Conservation (phyloP, 2,329 filamentous ascomycete species). For the Trichothecium roseum region DNA sequence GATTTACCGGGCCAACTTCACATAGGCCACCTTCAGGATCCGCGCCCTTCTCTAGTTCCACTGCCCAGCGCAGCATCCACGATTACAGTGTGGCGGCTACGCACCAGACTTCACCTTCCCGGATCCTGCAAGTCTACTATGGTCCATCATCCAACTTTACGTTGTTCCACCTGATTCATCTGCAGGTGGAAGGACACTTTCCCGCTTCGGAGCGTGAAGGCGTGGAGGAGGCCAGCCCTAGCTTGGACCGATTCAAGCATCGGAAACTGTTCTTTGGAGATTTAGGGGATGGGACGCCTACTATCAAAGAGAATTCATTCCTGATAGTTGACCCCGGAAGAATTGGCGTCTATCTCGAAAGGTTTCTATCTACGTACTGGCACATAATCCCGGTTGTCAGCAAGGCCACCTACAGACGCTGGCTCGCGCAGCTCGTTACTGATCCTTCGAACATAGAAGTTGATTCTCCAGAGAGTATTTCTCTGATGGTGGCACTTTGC, state of each 20-base stretch:
- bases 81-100: slow-evolving; percentile 33
- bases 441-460: slow-evolving; percentile 17
- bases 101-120: slow-evolving; percentile 31
- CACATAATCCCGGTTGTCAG: slow-evolving; percentile 23
- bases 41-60: slow-evolving; percentile 6
- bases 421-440: slow-evolving; percentile 23
- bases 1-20: no score
- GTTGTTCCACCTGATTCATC: slow-evolving; percentile 22
- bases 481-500: slow-evolving; percentile 25
- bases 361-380: slow-evolving; percentile 29
- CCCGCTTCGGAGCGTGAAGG: slow-evolving; percentile 12
- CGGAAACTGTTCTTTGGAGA: slow-evolving; percentile 21
- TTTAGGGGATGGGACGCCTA: slow-evolving; percentile 16
- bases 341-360: slow-evolving; percentile 21
- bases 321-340: no score
- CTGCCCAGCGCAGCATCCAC: slow-evolving; percentile 18
- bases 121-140: slow-evolving; percentile 33
- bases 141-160: slow-evolving; percentile 35
- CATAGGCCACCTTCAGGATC: not conserved
- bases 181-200: slow-evolving; percentile 17
- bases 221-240: slow-evolving; percentile 19
- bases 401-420: slow-evolving; percentile 21
- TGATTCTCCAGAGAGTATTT: slow-evolving; percentile 23
- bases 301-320: slow-evolving; percentile 20
- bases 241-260: slow-evolving; percentile 19